Percentiles rank a stretch among this genome's conserved stretches.
Conservation (phyloP, 2,329 filamentous ascomycete species). For the Penicillium sp. region DNA sequence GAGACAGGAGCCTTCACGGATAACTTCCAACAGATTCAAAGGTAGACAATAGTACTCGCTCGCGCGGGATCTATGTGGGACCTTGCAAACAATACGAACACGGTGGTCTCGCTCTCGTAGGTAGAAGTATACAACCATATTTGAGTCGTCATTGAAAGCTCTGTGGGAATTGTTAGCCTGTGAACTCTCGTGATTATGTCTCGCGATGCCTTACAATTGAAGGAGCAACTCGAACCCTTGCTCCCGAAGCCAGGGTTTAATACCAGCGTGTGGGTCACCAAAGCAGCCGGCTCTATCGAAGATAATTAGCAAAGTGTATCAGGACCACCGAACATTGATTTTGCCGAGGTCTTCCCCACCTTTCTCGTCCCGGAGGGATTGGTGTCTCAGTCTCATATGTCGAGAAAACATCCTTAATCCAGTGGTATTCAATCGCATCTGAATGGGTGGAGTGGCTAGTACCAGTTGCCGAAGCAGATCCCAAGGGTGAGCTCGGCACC, state of each 20-base stretch:
- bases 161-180: conserved; percentile 35
- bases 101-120: conserved; percentile 58
- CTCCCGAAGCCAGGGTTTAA: conserved; percentile 40
- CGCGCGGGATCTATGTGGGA: conserved; percentile 47
- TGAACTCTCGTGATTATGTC: background rate
- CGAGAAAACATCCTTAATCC: conserved; percentile 50
- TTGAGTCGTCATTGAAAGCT: conserved; percentile 54
- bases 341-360: conserved; percentile 32
- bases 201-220: conserved; percentile 41
- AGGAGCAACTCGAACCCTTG: conserved; percentile 47
- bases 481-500: conserved; percentile 43
- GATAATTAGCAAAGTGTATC: conserved; percentile 1
- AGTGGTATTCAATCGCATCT: conserved; percentile 45
- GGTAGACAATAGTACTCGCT: conserved; percentile 58
- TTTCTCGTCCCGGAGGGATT: conserved; percentile 38
- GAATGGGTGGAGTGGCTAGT: conserved; percentile 41
- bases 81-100: conserved; percentile 60
- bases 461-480: conserved; percentile 32
- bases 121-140: conserved; percentile 58
- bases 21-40: conserved; percentile 53
- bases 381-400: conserved; percentile 37
- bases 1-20: conserved; percentile 46
- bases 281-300: conserved; percentile 44
- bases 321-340: no score
- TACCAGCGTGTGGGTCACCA: conserved; percentile 36